Base-by-base conservation (phyloP, 164 flowering plant genomes). In the Macadamia integrifolia region DNA sequence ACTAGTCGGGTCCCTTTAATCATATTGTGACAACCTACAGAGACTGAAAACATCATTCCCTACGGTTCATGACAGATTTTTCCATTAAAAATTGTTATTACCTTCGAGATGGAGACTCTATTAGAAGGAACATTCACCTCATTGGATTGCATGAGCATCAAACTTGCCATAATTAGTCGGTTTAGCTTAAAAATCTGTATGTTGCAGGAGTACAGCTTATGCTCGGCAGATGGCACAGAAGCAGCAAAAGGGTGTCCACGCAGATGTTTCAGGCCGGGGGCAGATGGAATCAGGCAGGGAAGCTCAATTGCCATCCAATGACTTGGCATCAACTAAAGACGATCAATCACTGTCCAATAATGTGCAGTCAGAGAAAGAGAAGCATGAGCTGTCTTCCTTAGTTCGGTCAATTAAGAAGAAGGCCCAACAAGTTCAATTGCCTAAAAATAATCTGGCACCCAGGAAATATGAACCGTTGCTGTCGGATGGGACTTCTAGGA, bases 121-220 rank as follows among this genome's bases (percentile, higher is more conserved):
- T 35, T 35, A 35, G 40, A 35, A 35, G 40, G 3, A 35, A 35
- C 40, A 35, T 35, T 35, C 5, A 35, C 23, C 23, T 0, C 23
- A 23, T 23, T 8, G 13, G 7, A 4, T 8, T 46, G 9, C 12
- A 11, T 3, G 50, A 8, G 50, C 13, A 46, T 46, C 50, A 46
- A 35, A 46, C 7, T 1, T 0, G 50, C 50, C 13, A 46, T 46
- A 3, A 8, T 46, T 46, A 23, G 23, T 23, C 23, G 23, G 23
- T 23, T 23, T 23, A 23, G 23, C 23, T 23, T 23, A 23, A 23
- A 23, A 23, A 49, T 77, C 72, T 70, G 63, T 58, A 9, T 70
- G 13, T 73, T 81, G 78, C 90, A 94, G 97, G 92, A 88, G 92
- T 76, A 93, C 92, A 15, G 76, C 87, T 70, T 88, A 85, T 82